Evolutionary conservation across 805 yeast genomes (phyloP), one percentile per base, ranked within the genome.

Genomic region (Tetrapisispora nanseiensis): DNA sequence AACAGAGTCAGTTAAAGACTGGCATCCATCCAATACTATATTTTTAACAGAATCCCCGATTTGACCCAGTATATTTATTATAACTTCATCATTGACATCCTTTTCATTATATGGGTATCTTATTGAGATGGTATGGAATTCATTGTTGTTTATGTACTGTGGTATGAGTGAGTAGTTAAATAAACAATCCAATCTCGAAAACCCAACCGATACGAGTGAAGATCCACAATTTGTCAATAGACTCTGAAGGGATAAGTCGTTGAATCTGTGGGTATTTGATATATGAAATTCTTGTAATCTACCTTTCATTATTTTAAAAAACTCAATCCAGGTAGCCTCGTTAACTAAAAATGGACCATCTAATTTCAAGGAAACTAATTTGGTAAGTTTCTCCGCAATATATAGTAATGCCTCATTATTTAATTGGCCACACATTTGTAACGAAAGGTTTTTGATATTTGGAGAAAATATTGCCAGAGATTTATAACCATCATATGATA

Each of bases 391-490:
- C 9, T 75, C 65, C 4, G 75, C 72, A 46, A 74, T 76, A 56
- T 86, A 82, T 15, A 67, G 56, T 45, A 92, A 59, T 44, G 82
- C 81, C 48, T 81, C 87, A 56, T 84, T 84, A 51, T 82, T 86
- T 32, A 92, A 65, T 51, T 84, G 89, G 4, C 98, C 98, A 67
- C 97, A 90, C 97, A 89, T 90, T 45, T 78, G 77, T 35, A 92
- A 65, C 0, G 80, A 80, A 34, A 92, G 59, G 1, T 69, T 60
- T 49, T 74, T 78, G 3, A 92, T 47, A 22, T 80, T 69, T 0
- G 96, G 95, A 51, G 95, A 85, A 57, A 66, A 82, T 0, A 94
- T 70, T 0, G 89, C 87, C 30, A 92, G 76, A 48, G 77, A 70
- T 51, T 75, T 73, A 46, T 80, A 71, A 0, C 92, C 74, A 46